Conservation (phyloP, 2,329 filamentous ascomycete species). For the Aspergillus aculeatinus region DNA sequence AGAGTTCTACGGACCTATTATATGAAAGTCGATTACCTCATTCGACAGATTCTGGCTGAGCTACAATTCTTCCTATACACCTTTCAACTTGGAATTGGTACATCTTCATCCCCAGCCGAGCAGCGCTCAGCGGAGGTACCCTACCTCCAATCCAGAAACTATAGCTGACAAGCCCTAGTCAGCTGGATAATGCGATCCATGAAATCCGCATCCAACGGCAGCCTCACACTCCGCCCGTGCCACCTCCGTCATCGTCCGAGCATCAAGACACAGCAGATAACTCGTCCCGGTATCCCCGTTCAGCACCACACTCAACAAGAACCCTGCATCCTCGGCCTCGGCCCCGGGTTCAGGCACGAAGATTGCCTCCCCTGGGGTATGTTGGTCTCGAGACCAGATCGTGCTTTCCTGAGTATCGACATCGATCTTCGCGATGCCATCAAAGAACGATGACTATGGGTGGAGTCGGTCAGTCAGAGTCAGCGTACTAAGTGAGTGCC, state of each 20-base stretch:
- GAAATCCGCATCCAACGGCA: conserved; percentile 51
- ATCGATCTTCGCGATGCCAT: conserved; percentile 53
- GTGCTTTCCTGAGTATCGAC: conserved; percentile 38
- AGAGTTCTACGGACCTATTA: too few relatives aligned
- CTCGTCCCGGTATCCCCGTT: conserved; percentile 50
- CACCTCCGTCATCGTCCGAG: conserved; percentile 49
- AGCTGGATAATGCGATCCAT: conserved; percentile 40
- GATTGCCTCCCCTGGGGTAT: conserved; percentile 53
- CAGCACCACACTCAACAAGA: conserved; percentile 51
- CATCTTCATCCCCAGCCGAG: too few relatives aligned
- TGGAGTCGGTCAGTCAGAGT: not conserved
- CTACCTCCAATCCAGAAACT: too few relatives aligned
- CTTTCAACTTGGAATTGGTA: too few relatives aligned
- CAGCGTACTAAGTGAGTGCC: not conserved
- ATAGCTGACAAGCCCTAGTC: too few relatives aligned
- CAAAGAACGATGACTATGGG: conserved; percentile 43
- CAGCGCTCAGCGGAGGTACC: too few relatives aligned
- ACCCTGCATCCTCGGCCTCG: conserved; percentile 50
- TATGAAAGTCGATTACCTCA: too few relatives aligned
- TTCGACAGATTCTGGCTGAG: too few relatives aligned
- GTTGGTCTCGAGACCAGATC: conserved; percentile 48
- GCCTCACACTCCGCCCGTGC: conserved; percentile 49
- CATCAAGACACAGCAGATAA: conserved; percentile 52
- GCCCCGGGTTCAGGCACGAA: conserved; percentile 38
- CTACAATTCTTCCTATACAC: too few relatives aligned